Conservation (phyloP, 345 rosid species). For the Melastoma malabathricum region DNA sequence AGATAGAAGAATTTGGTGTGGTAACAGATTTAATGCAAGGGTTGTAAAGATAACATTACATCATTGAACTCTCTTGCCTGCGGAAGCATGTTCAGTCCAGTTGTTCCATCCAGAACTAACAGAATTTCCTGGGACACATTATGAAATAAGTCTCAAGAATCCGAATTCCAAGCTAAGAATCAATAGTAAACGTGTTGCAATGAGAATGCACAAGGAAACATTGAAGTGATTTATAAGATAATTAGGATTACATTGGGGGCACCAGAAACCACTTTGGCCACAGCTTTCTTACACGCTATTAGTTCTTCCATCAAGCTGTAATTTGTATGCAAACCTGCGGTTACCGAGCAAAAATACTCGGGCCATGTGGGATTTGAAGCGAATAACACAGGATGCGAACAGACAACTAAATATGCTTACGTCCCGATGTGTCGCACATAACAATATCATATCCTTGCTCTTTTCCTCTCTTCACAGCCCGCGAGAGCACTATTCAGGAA, state of each 20-base stretch:
- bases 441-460: conserved; percentile 76
- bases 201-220: no score
- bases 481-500: conserved; percentile 74
- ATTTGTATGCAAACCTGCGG: conserved; percentile 86
- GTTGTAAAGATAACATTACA: conserved; percentile 25
- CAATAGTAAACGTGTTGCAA: no score
- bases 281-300: conserved; percentile 77
- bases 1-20: background rate
- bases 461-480: conserved; percentile 89
- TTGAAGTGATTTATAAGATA: background rate
- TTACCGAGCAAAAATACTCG: conserved; percentile 5
- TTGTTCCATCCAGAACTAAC: conserved; percentile 90
- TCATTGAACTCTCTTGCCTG: conserved; percentile 99
- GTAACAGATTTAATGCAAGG: conserved; percentile 1
- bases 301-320: conserved; percentile 94
- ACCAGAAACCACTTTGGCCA: conserved; percentile 60
- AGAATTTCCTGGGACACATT: conserved; percentile 53
- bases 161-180: no score
- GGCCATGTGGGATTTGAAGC: background rate
- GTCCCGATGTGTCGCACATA: conserved; percentile 93
- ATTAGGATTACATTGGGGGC: conserved; percentile 63
- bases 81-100: conserved; percentile 97
- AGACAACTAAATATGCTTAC: conserved; percentile 32
- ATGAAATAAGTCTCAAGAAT: conserved; percentile 1
- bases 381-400: conserved; percentile 4